phyloP scores from a whole-genome alignment of 352 stramenopile species.

The Phytophthora litchii region DNA sequence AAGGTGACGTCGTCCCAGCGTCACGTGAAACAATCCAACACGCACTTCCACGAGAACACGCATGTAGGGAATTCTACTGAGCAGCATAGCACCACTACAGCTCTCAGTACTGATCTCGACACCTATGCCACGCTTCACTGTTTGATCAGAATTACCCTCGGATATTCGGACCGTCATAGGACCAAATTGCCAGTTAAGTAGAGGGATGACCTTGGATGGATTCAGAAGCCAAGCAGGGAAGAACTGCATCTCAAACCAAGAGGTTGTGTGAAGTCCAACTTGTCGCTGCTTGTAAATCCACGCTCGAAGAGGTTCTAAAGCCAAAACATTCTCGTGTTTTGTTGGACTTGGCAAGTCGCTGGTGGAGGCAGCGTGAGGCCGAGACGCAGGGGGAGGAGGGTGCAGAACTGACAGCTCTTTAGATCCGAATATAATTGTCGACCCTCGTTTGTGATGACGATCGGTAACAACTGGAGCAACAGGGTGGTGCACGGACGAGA shows the following conservation, averaged over 20 bases:
- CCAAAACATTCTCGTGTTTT: slow-evolving; percentile 16
- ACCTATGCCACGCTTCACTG: slow-evolving; percentile 26
- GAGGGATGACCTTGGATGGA: slow-evolving; percentile 34
- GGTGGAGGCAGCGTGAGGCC: slow-evolving; percentile 23
- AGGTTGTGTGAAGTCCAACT: slow-evolving; percentile 14
- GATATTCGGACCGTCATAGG: slow-evolving; percentile 48
- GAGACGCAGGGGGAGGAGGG: slow-evolving; percentile 26
- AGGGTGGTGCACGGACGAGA: slow-evolving; percentile 7
- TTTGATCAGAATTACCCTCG: slow-evolving; percentile 26
- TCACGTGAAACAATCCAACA: slow-evolving; percentile 53
- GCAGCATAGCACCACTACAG: slow-evolving; percentile 52
- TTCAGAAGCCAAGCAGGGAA: slow-evolving; percentile 30
- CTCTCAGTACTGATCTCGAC: slow-evolving; percentile 54
- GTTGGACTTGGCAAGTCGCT: slow-evolving; percentile 28
- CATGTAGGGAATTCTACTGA: slow-evolving; percentile 35
- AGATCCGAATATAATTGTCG: slow-evolving; percentile 24
- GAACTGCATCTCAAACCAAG: slow-evolving; percentile 37
- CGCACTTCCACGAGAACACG: slow-evolving; percentile 64
- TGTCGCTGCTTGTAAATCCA: slow-evolving; percentile 34
- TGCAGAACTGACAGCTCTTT: slow-evolving; percentile 11
- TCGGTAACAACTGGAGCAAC: slow-evolving; percentile 33
- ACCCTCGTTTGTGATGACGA: slow-evolving; percentile 39
- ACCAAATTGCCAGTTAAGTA: slow-evolving; percentile 68
- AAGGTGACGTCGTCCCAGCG: slow-evolving; percentile 36
- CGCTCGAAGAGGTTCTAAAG: slow-evolving; percentile 26